Evolutionary conservation across 345 rosid genomes (phyloP).

Genomic region (Eucalyptus lansdowneana): DNA sequence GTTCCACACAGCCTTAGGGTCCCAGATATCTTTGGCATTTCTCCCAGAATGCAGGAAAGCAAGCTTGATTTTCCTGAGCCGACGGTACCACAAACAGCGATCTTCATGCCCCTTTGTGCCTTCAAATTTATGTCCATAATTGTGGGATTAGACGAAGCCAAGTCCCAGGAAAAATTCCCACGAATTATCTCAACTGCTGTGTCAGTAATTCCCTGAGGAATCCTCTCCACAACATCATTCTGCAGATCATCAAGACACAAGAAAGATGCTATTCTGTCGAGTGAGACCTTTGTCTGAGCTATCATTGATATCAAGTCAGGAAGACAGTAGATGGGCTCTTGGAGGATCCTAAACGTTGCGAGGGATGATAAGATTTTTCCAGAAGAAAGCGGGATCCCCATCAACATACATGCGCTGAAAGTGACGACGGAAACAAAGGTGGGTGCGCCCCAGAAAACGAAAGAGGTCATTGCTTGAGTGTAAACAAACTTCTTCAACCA

Average conservation of each 20-base stretch:
- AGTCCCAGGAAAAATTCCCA: conserved; percentile 57
- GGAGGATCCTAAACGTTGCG: conserved; percentile 59
- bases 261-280: conserved; percentile 51
- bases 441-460: no score
- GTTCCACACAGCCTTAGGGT: conserved; percentile 46
- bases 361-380: conserved; percentile 71
- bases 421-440: conserved; percentile 31
- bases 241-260: conserved; percentile 40
- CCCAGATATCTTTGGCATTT: conserved; percentile 58
- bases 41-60: conserved; percentile 61
- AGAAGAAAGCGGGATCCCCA: conserved; percentile 52
- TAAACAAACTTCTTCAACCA: no score
- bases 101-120: conserved; percentile 44
- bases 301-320: conserved; percentile 54
- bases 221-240: conserved; percentile 31
- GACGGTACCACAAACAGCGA: conserved; percentile 71
- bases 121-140: conserved; percentile 37
- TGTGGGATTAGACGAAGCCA: conserved; percentile 21
- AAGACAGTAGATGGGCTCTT: conserved; percentile 43
- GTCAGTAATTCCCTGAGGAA: conserved; percentile 31
- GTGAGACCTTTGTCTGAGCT: conserved; percentile 60
- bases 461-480: no score
- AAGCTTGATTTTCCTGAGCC: conserved; percentile 81
- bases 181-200: conserved; percentile 31
- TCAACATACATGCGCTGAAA: conserved; percentile 43